Evolutionary conservation across 108 stramenopile genomes (phyloP), one percentile per base, ranked within the genome.

Genomic region (Nitzschia sp.): DNA sequence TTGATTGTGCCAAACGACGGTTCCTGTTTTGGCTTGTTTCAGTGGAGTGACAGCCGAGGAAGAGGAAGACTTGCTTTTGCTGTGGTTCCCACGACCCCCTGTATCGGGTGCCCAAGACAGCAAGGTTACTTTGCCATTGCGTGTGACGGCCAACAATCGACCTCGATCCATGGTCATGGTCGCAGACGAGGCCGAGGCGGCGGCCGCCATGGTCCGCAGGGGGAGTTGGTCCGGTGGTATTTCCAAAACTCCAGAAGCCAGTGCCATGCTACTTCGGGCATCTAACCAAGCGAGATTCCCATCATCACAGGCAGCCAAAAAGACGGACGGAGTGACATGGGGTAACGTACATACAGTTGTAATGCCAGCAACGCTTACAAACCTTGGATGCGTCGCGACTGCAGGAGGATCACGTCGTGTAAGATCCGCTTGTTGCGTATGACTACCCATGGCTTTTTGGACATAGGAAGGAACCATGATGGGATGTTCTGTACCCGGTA

Each of bases 231-330:
- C 37, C 7, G 22, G 17, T 5, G 24, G 11, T 11, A 38, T 15
- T 48, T 37, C 15, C 46, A 73, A 51, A 12, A 10, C 21, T 19
- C 63, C 72, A 3, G 64, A 65, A 14, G 72, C 55, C 9, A 58
- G 38, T 21, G 64, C 39, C 37, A 43, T 57, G 21, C 37, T 54
- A n/a, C 59, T 62, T 14, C 63, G 54, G 1, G 72, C 64, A 56
- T 73, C 72, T 3, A 73, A 24, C 73, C 73, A 74, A 7, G 61
- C 43, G n/a, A 74, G 39, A 10, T 55, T 66, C 59, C 73, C 66
- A 54, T 74, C 73, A 39, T 64, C 48, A n/a, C 64, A 56, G 6
- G 57, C 50, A 1, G 72, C 72, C 50, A 73, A 54, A 60, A 73
- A 73, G 19, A 65, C 43, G 21, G 41, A 63, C 11, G 63, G 63